Conservation (phyloP, 805 yeast species). For the Starmerella davenportii region DNA sequence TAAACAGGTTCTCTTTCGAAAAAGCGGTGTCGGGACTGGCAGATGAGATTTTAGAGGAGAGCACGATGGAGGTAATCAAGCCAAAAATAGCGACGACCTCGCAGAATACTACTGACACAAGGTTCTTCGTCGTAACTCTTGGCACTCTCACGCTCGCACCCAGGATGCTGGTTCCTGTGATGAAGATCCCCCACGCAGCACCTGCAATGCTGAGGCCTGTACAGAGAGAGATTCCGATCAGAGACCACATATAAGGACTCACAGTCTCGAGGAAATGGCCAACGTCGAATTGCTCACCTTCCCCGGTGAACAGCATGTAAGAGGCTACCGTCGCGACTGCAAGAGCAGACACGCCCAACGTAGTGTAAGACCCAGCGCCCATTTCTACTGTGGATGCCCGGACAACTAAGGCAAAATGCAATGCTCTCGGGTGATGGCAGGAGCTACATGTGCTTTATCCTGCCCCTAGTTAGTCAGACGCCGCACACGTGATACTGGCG, state of each 20-base stretch:
- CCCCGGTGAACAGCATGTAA: conserved; percentile 55
- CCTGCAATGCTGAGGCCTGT: conserved; percentile 91
- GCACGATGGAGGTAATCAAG: conserved; percentile 90
- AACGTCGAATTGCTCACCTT: conserved; percentile 80
- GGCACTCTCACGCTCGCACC: conserved; percentile 99
- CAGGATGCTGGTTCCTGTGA: conserved; percentile 81
- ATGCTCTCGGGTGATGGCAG: too few relatives aligned
- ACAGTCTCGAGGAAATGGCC: conserved; percentile 71
- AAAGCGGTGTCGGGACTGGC: conserved; percentile 43
- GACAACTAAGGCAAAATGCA: too few relatives aligned
- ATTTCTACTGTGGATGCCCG: conserved; percentile 2
- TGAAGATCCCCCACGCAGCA: conserved; percentile 98
- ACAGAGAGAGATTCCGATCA: conserved; percentile 72
- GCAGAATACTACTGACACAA: conserved; percentile 92
- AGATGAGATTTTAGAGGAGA: conserved; percentile 65
- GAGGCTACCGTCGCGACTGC: conserved; percentile 13
- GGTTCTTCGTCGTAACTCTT: conserved; percentile 88
- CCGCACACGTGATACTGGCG: too few relatives aligned
- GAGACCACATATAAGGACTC: conserved; percentile 96
- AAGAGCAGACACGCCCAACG: conserved; percentile 6
- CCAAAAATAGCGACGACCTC: conserved; percentile 99
- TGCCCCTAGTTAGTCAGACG: too few relatives aligned
- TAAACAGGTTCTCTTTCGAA: conserved; percentile 74
- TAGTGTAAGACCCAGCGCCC: conserved; percentile 9
- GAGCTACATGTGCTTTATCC: too few relatives aligned